Conservation (phyloP, 805 yeast genomes). For the Lipomyces yamanashiensis region DNA sequence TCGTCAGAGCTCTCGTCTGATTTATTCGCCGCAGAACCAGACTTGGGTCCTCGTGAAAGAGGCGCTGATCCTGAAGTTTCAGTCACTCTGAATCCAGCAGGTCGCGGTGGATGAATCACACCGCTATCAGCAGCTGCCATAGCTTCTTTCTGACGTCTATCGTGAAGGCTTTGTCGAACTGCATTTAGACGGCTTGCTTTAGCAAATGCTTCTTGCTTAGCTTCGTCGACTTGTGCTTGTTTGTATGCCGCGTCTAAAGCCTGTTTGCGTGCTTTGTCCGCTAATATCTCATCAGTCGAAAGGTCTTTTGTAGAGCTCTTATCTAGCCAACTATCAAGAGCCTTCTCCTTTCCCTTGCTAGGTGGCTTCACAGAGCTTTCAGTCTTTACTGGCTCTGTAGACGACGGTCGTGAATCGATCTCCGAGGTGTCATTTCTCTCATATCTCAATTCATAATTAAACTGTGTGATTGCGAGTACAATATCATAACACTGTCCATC, state of each 20-base stretch:
- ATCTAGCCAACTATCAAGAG: slow-evolving; percentile 27
- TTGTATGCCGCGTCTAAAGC: slow-evolving; percentile 14
- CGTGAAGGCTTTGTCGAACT: slow-evolving; percentile 34
- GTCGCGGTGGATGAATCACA: slow-evolving; percentile 54
- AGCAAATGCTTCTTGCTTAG: neutral
- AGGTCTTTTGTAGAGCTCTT: slow-evolving; percentile 20
- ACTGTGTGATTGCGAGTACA: slow-evolving; percentile 42
- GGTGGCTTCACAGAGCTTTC: neutral
- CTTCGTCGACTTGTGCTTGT: slow-evolving; percentile 16
- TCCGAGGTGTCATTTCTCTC: slow-evolving; percentile 1
- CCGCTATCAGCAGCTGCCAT: slow-evolving; percentile 25
- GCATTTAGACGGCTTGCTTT: slow-evolving; percentile 23
- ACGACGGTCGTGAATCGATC: neutral
- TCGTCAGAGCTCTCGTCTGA: slow-evolving; percentile 49
- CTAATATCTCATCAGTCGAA: slow-evolving; percentile 15
- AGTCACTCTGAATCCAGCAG: slow-evolving; percentile 52
- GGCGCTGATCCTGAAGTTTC: slow-evolving; percentile 37
- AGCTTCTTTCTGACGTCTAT: slow-evolving; percentile 35
- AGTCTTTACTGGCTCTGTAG: neutral
- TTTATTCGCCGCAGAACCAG: slow-evolving; percentile 33
- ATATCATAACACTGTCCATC: slow-evolving; percentile 69
- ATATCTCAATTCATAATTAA: neutral
- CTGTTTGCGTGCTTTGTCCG: slow-evolving; percentile 1
- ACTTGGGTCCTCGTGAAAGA: slow-evolving; percentile 39
- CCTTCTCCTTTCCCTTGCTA: slow-evolving; percentile 2